Evolutionary conservation across 331 rosid genomes (phyloP).

Genomic region (Acacia concinna): DNA sequence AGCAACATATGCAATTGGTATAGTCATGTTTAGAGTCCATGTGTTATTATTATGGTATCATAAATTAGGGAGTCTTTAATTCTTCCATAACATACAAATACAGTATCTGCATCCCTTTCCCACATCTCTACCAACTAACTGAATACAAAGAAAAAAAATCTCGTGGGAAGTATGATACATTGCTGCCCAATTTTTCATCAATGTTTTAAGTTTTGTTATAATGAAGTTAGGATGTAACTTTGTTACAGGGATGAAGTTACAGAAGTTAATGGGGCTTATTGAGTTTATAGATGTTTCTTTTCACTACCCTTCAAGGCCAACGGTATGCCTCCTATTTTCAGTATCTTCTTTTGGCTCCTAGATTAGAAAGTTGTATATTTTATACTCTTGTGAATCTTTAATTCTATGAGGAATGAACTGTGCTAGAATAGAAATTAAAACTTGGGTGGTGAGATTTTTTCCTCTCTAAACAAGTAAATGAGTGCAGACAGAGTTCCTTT

Average conservation of each 20-base stretch:
- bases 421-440: conserved; percentile 23
- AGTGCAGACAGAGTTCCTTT: neutral
- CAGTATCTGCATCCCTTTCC: conserved; percentile 14
- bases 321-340: conserved; percentile 47
- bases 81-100: conserved; percentile 3
- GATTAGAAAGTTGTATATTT: conserved; percentile 25
- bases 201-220: conserved; percentile 12
- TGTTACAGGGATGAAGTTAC: conserved; percentile 69
- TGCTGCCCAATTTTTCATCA: neutral
- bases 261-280: conserved; percentile 58
- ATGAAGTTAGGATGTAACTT: conserved; percentile 30
- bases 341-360: conserved; percentile 19
- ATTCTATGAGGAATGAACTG: conserved; percentile 23
- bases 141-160: conserved; percentile 5
- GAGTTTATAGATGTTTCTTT: conserved; percentile 77
- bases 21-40: neutral
- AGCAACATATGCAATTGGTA: neutral
- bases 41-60: neutral
- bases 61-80: neutral
- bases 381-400: neutral
- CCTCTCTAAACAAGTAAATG: neutral
- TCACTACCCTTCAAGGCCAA: conserved; percentile 81
- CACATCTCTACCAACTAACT: neutral
- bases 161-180: conserved; percentile 13
- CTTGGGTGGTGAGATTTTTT: neutral